Evolutionary conservation across 257 asterid genomes (phyloP).

Genomic region (Galeopsis tetrahit): DNA sequence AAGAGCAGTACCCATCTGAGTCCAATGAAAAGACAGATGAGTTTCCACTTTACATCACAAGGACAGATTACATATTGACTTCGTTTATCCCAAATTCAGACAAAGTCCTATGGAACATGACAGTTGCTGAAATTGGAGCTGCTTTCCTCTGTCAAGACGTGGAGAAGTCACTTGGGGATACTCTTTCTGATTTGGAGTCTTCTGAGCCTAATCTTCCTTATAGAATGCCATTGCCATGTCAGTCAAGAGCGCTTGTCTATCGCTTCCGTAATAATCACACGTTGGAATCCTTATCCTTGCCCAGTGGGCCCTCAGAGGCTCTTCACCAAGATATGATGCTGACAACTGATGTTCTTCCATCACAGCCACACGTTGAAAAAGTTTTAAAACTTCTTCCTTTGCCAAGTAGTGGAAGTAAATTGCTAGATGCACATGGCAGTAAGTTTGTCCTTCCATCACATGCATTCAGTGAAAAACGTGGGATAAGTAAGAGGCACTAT

Average conservation of each 20-base stretch:
- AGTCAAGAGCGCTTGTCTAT: constrained; percentile 74
- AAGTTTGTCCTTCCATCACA: constrained; percentile 38
- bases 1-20: constrained; percentile 48
- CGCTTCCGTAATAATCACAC: constrained; percentile 64
- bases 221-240: constrained; percentile 86
- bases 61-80: constrained; percentile 83
- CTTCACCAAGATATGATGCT: constrained; percentile 56
- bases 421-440: constrained; percentile 31
- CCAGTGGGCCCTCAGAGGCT: constrained; percentile 49
- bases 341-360: constrained; percentile 53
- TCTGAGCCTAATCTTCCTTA: constrained; percentile 59
- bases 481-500: constrained; percentile 32
- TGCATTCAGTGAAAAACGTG: constrained; percentile 17
- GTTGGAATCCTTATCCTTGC: constrained; percentile 49
- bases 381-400: constrained; percentile 49
- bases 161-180: constrained; percentile 51
- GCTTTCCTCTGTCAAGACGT: constrained; percentile 77
- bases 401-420: constrained; percentile 30
- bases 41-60: constrained; percentile 76
- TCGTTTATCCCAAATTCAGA: constrained; percentile 84
- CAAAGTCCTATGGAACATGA: constrained; percentile 82
- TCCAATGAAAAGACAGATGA: constrained; percentile 47
- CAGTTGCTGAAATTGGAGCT: constrained; percentile 90
- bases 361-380: constrained; percentile 69
- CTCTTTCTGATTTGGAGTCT: constrained; percentile 45